Percentiles rank a stretch among this genome's conserved stretches.
phyloP scores from a whole-genome alignment of 2,329 filamentous ascomycete species.

The Colletotrichum costaricense region DNA sequence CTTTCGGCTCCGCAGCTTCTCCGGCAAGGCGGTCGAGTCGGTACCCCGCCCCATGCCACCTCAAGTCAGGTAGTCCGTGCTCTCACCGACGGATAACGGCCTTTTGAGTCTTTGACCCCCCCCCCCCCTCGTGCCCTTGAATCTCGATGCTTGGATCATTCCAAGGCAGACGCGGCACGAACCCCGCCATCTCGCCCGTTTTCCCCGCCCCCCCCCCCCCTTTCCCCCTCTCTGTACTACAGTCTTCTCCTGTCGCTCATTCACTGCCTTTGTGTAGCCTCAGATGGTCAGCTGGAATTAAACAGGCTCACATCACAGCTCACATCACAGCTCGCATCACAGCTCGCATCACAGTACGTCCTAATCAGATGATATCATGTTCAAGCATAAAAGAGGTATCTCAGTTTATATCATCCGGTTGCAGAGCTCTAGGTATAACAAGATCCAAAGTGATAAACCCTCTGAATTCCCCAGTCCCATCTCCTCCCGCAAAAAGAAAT shows the following conservation, averaged over 20 bases:
- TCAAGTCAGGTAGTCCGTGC: not conserved
- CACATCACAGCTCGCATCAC: not conserved
- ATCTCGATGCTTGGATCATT: not conserved
- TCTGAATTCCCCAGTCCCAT: not conserved
- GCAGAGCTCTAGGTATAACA: conserved; percentile 28
- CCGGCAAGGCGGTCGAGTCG: not conserved
- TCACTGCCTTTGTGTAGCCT: not conserved
- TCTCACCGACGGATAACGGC: not conserved
- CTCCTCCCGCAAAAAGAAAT: not conserved
- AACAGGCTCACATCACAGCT: no score
- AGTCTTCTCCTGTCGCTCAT: not conserved
- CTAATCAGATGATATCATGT: not conserved
- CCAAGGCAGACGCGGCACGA: not conserved
- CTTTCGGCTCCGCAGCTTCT: not conserved
- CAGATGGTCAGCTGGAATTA: no score
- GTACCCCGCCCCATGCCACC: no score
- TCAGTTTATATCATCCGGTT: conserved; percentile 34
- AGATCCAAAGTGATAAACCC: conserved; percentile 7
- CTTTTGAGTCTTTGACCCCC: not conserved
- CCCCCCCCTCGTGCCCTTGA: no score
- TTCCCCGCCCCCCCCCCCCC: not conserved
- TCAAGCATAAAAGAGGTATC: conserved; percentile 35
- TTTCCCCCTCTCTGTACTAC: not conserved
- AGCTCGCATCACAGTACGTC: not conserved
- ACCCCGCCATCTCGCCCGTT: not conserved